A percentile compares a stretch with the other conserved stretches of the same genome.
Evolutionary conservation across 352 stramenopile genomes (phyloP).

Genomic region (Phytophthora nicotianae): DNA sequence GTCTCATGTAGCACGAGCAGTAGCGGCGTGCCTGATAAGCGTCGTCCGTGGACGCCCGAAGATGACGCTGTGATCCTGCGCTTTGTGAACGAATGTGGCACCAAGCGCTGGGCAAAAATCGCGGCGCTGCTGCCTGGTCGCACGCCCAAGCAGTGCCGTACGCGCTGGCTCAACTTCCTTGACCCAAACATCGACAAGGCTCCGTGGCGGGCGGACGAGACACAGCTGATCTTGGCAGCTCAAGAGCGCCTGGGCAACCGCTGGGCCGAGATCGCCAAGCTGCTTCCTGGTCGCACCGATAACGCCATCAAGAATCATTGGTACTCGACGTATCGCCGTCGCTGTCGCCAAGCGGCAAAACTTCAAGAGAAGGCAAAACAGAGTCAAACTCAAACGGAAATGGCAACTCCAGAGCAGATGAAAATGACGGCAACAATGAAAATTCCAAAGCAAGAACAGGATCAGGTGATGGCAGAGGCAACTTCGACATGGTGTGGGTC

Average conservation of each 20-base stretch:
- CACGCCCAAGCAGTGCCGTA: constrained; percentile 97
- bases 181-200: constrained; percentile 94
- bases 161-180: constrained; percentile 95
- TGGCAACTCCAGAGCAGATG: constrained; percentile 2
- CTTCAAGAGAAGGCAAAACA: constrained; percentile 21
- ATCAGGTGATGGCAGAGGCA: constrained; percentile 3
- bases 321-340: constrained; percentile 78
- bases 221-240: constrained; percentile 77
- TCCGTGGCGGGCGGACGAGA: constrained; percentile 93
- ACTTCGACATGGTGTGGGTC: constrained; percentile 16
- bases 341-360: constrained; percentile 64
- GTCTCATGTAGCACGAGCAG: background rate
- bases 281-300: constrained; percentile 92
- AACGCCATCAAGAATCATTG: constrained; percentile 91
- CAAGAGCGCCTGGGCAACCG: constrained; percentile 91
- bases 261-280: constrained; percentile 98
- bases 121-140: constrained; percentile 90
- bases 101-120: constrained; percentile 94
- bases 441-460: constrained; percentile 4
- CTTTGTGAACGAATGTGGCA: constrained; percentile 77
- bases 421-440: background rate
- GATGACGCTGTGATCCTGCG: constrained; percentile 73
- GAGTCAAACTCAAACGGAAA: constrained; percentile 3
- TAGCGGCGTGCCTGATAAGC: constrained; percentile 35
- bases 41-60: constrained; percentile 61